These are phyloP conservation scores for Ascoidea asiatica DNA, from an alignment of 805 yeast species.

Conservation along the genomic window DNA sequence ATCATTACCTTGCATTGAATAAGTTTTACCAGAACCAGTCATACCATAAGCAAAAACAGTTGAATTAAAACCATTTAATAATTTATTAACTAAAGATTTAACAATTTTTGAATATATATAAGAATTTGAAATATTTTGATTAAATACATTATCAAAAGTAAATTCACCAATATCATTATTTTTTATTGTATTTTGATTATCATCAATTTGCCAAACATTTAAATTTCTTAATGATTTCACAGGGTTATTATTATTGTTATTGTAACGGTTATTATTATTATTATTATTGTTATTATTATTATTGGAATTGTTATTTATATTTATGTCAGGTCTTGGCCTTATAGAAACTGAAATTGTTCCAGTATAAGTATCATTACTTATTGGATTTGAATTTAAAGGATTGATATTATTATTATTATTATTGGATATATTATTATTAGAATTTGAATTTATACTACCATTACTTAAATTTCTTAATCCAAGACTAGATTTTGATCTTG, in stretches of 20 bases:
- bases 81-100: conserved; percentile 36
- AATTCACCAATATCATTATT: conserved; percentile 50
- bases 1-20: conserved; percentile 65
- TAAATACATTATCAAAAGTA: conserved; percentile 68
- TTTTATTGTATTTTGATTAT: conserved; percentile 25
- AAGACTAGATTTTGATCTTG: neutral
- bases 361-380: conserved; percentile 27
- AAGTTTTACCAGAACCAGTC: conserved; percentile 90
- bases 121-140: conserved; percentile 35
- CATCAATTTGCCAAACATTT: conserved; percentile 2
- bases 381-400: neutral
- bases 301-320: conserved; percentile 10
- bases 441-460: neutral
- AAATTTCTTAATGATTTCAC: neutral
- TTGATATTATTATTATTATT: neutral
- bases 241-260: conserved; percentile 4
- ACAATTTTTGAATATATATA: conserved; percentile 50
- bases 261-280: conserved; percentile 10
- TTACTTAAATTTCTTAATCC: neutral
- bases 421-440: neutral
- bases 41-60: conserved; percentile 90
- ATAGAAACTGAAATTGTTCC: conserved; percentile 70
- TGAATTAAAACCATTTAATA: conserved; percentile 67
- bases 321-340: conserved; percentile 51
- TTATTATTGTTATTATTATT: conserved; percentile 5